phyloP scores from a whole-genome alignment of 2,329 filamentous ascomycete genomes.

The Paecilomyces sp. region DNA sequence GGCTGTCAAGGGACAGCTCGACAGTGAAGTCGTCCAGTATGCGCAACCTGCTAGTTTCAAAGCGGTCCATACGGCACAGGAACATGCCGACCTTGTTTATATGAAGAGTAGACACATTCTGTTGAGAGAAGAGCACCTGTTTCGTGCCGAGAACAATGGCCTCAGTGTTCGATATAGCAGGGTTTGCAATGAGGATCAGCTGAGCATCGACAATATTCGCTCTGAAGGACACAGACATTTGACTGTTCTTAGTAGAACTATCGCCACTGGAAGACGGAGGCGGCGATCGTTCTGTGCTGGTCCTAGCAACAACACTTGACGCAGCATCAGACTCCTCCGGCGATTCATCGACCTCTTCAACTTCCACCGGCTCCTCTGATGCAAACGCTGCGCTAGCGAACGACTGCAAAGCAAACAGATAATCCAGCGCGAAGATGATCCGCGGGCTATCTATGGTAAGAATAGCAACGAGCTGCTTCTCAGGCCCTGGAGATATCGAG shows the following conservation, averaged over 20 bases:
- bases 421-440: constrained; percentile 92
- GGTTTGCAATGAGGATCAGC: constrained; percentile 92
- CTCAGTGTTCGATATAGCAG: constrained; percentile 80
- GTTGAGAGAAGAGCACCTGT: constrained; percentile 84
- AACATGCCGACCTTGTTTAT: constrained; percentile 97
- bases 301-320: constrained; percentile 19
- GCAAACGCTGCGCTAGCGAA: constrained; percentile 68
- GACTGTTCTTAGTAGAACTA: constrained; percentile 31
- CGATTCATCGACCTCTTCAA: constrained; percentile 26
- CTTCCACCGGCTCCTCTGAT: constrained; percentile 41
- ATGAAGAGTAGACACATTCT: constrained; percentile 89
- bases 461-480: constrained; percentile 79
- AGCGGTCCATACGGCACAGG: constrained; percentile 94
- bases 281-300: constrained; percentile 18
- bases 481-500: constrained; percentile 78
- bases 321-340: constrained; percentile 28
- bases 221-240: constrained; percentile 76
- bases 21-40: constrained; percentile 97
- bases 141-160: constrained; percentile 93
- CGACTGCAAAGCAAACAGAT: constrained; percentile 79
- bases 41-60: constrained; percentile 80
- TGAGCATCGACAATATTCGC: constrained; percentile 95
- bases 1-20: constrained; percentile 77
- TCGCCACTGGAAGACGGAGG: constrained; percentile 19
- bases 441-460: constrained; percentile 90